Evolutionary conservation across 2,329 filamentous ascomycete genomes (phyloP), one percentile per base, ranked within the genome.

Genomic region (Verticillium isaacii): DNA sequence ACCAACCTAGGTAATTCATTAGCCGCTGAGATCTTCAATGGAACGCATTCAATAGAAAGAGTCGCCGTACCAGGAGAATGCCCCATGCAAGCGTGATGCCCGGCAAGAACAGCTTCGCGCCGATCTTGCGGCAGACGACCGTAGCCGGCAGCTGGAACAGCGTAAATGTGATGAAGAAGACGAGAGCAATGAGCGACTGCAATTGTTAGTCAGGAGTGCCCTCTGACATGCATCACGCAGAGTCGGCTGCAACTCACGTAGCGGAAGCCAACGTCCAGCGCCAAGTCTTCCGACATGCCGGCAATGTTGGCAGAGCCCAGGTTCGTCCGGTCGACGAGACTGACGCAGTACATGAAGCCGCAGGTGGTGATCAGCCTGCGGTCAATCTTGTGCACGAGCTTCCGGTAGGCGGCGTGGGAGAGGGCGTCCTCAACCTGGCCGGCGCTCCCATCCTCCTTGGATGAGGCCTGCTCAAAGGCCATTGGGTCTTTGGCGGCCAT

Each of bases 161-260:
- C 12, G 63, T 60, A 60, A 64, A 68, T 17, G 67, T 52, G 12
- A 64, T 54, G 64, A 69, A 69, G 56, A 69, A 63, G 29, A 63
- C 59, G 19, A 63, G 61, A 8, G 60, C 52, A n/a, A 60, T 41
- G 36, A 60, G 60, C 5, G 61, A 63, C 59, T 61, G 60, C 23
- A 2, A 29, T 5, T 14, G 32, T 15, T 17, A 55, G 45, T 52
- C 8, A 29, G 4, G 29, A 5, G 29, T 29, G 29, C 19, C 19
- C 9, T 5, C 19, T 14, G 19, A 5, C n/a, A 23, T 3, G 12
- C 5, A 6, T 15, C 32, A 29, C 12, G 11, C 19, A 2, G 52
- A 60, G 34, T 12, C 17, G 19, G 17, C 11, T 2, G 5, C 2
- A 19, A 64, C 64, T 57, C 11, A 65, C 65, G 37, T 66, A 66